Evolutionary conservation across 2,329 filamentous ascomycete species (phyloP).

Genomic region (Biscogniauxia sp.): DNA sequence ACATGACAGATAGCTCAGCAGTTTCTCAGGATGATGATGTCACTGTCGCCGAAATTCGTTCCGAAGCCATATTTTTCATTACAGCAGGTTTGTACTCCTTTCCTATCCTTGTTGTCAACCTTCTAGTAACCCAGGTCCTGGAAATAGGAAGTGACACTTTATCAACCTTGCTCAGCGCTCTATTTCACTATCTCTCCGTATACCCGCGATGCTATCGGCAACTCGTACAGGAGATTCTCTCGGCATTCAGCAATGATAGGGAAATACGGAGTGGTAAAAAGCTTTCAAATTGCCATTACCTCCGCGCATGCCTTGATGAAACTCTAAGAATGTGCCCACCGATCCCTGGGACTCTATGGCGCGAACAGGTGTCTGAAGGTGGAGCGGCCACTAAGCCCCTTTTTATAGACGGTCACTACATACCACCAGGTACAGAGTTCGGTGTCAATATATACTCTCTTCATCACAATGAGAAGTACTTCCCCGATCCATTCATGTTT

Average conservation of each 20-base stretch:
- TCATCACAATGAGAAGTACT: neutral
- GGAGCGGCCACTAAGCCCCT: neutral
- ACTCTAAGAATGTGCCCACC: constrained; percentile 11
- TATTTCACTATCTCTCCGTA: no score
- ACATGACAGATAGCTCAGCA: neutral
- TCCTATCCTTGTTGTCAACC: no score
- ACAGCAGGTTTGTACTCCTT: constrained; percentile 1
- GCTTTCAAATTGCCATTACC: neutral
- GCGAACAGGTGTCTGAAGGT: neutral
- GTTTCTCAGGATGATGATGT: neutral
- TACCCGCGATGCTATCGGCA: neutral
- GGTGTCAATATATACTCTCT: neutral
- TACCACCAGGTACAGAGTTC: neutral
- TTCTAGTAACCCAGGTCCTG: no score
- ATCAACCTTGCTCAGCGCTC: no score
- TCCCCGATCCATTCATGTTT: neutral
- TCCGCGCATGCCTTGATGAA: neutral
- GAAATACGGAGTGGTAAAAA: neutral
- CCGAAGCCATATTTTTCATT: constrained; percentile 1
- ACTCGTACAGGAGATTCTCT: neutral
- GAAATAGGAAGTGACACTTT: no score
- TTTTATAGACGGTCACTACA: neutral
- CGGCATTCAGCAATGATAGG: neutral
- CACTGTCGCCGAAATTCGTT: neutral
- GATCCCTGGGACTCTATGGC: neutral